phyloP scores from a whole-genome alignment of 2,329 filamentous ascomycete species.

The Cercospora sp. region DNA sequence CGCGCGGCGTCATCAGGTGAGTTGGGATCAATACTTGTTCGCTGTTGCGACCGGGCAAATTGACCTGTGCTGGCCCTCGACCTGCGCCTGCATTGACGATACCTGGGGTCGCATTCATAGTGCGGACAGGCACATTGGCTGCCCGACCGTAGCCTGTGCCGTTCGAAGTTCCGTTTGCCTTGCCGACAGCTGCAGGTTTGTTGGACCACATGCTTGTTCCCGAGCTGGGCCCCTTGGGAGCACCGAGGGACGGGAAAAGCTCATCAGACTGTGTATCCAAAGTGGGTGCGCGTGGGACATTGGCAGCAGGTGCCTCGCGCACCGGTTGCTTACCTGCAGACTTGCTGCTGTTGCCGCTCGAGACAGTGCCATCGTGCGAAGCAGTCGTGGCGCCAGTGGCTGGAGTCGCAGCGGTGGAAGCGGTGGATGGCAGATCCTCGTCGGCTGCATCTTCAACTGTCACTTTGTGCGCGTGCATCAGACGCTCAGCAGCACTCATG shows the following conservation, averaged over 20 bases:
- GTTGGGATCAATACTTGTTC: slow-evolving; percentile 74
- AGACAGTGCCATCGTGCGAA: slow-evolving; percentile 41
- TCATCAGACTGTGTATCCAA: slow-evolving; percentile 88
- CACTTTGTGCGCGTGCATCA: slow-evolving; percentile 57
- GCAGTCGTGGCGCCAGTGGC: slow-evolving; percentile 49
- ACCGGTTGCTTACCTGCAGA: slow-evolving; percentile 68
- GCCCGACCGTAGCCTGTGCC: slow-evolving; percentile 50
- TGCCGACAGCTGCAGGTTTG: slow-evolving; percentile 54
- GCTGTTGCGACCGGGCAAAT: slow-evolving; percentile 78
- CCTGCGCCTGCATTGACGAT: slow-evolving; percentile 51
- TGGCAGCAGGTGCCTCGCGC: slow-evolving; percentile 44
- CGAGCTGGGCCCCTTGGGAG: slow-evolving; percentile 63
- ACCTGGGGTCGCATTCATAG: slow-evolving; percentile 65
- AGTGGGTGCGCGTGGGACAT: slow-evolving; percentile 38
- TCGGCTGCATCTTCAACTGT: slow-evolving; percentile 81
- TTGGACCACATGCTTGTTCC: slow-evolving; percentile 77
- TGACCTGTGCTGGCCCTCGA: slow-evolving; percentile 53
- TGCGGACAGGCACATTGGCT: slow-evolving; percentile 54
- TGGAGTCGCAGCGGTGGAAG: slow-evolving; percentile 46
- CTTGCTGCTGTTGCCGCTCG: slow-evolving; percentile 59
- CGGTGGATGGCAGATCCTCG: slow-evolving; percentile 68
- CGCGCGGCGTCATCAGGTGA: slow-evolving; percentile 72
- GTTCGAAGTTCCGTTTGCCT: slow-evolving; percentile 49
- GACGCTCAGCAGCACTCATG: slow-evolving; percentile 54
- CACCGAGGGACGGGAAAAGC: slow-evolving; percentile 87